Evolutionary conservation across 1,284 basidiomycete genomes (phyloP).

Genomic region (Caloboletus firmus): DNA sequence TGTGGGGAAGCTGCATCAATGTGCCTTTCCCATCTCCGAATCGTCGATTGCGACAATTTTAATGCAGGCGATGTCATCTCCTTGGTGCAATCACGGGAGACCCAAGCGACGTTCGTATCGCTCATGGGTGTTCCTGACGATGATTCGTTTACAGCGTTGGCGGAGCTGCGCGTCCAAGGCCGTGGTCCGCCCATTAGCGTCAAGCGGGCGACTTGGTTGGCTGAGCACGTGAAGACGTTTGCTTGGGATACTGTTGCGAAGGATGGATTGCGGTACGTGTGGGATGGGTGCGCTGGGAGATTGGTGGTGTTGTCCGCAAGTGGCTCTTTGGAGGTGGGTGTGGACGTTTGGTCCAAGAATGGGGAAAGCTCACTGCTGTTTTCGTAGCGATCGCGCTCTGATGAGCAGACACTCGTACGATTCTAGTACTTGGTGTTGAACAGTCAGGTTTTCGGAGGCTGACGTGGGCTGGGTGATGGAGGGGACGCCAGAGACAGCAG

Average conservation of each 20-base stretch:
- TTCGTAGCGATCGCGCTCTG: neutral
- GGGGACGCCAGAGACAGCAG: neutral
- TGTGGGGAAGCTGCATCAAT: neutral
- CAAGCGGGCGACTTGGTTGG: slow-evolving; percentile 9
- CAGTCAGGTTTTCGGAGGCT: neutral
- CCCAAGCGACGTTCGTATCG: neutral
- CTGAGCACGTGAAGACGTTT: slow-evolving; percentile 10
- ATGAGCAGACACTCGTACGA: neutral
- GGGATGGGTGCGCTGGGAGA: neutral
- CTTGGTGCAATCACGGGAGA: slow-evolving; percentile 8
- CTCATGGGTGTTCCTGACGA: neutral
- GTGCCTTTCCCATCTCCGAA: neutral
- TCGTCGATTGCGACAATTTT: slow-evolving; percentile 13
- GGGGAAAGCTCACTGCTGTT: neutral
- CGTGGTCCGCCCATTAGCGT: slow-evolving; percentile 12
- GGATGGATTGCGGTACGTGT: slow-evolving; percentile 12
- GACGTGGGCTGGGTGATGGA: neutral
- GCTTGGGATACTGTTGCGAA: slow-evolving; percentile 15
- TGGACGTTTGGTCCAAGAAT: neutral
- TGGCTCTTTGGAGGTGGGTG: neutral
- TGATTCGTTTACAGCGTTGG: neutral
- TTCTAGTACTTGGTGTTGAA: neutral
- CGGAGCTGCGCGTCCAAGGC: slow-evolving; percentile 3
- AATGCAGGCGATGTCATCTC: slow-evolving; percentile 2
- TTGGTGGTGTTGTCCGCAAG: neutral